A percentile compares a stretch with the other conserved stretches of the same genome.
Evolutionary conservation across 805 yeast genomes (phyloP).

Genomic region (Lipomyces starkeyi): DNA sequence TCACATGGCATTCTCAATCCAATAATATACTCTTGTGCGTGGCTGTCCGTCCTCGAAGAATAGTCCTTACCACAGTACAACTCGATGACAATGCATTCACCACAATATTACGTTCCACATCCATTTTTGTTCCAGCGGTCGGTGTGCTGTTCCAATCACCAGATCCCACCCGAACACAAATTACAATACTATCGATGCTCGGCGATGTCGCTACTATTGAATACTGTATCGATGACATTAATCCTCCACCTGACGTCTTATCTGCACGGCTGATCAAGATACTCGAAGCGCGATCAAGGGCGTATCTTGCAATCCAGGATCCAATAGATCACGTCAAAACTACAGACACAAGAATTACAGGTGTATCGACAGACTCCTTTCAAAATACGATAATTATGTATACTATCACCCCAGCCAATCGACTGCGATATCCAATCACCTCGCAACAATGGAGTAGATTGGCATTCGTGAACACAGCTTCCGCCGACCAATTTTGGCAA

Average conservation of each 20-base stretch:
- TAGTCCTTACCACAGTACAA: not conserved
- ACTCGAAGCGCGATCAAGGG: constrained; percentile 3
- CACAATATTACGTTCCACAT: not conserved
- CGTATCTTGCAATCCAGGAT: not conserved
- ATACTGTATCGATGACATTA: not conserved
- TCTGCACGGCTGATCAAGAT: not conserved
- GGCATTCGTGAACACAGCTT: constrained; percentile 6
- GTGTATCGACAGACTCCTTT: constrained; percentile 8
- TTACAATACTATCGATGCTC: not conserved
- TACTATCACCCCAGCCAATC: constrained; percentile 22
- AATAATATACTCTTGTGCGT: not conserved
- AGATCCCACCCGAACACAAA: not conserved
- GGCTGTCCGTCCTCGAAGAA: not conserved
- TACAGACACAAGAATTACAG: constrained; percentile 16
- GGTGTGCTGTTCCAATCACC: not conserved
- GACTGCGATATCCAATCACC: constrained; percentile 25
- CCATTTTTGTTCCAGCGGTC: constrained; percentile 3
- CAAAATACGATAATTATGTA: constrained; percentile 18
- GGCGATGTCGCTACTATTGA: constrained; percentile 5
- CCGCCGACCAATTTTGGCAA: constrained; percentile 12
- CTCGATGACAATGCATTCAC: not conserved
- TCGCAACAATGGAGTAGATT: constrained; percentile 23
- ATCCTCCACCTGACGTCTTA: not conserved
- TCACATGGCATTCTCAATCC: not conserved
- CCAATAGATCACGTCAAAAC: constrained; percentile 1